Base-by-base conservation (phyloP, 352 stramenopile genomes). In the Chrysophaeum taylorii region DNA sequence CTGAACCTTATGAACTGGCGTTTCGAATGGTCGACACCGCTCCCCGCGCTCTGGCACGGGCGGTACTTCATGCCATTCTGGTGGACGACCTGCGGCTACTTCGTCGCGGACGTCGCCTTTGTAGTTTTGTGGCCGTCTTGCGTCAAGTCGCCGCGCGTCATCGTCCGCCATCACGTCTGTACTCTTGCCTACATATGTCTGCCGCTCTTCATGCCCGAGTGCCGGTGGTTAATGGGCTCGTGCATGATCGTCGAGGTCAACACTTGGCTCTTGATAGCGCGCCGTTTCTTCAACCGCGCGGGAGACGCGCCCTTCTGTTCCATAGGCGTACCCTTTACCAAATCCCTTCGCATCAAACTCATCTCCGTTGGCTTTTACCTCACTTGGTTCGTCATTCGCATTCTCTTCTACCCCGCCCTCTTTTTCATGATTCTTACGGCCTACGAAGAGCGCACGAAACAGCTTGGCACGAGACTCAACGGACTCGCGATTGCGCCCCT, bases 1-100 rank as follows among this genome's bases (percentile, higher is more conserved):
- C 64, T 86, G 21, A 86, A 88, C 72, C 57, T 84, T 0, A 79
- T 88, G 64, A 86, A 86, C 62, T 88, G 82, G 82, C 80, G 85
- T 41, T n/a, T n/a, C 41, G 41, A 21, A 21, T 14, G 21, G 14
- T 14, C 41, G 41, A 48, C 14, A 21, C 39, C 14, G 0, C 42
- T 85, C 43, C 60, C 69, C 37, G 70, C 82, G 62, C 73, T 76
- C 39, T 88, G 82, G 82, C 83, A 76, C 18, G 82, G 79, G 15
- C 75, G 84, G 36, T 87, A 76, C 70, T 86, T 86, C 70, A 68
- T 79, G 0, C 76, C 78, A 41, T 82, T 84, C 43, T 83, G 78
- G 45, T 68, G 67, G 0, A 68, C 75, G 18, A 84, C 78, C n/a
- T 48, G 80, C 9, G 61, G 75, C 7, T 88, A 88, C 69, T 88